Percentiles rank a stretch among this genome's conserved stretches.
Conservation (phyloP, 2,329 filamentous ascomycete species). For the Aspergillus fischeri region DNA sequence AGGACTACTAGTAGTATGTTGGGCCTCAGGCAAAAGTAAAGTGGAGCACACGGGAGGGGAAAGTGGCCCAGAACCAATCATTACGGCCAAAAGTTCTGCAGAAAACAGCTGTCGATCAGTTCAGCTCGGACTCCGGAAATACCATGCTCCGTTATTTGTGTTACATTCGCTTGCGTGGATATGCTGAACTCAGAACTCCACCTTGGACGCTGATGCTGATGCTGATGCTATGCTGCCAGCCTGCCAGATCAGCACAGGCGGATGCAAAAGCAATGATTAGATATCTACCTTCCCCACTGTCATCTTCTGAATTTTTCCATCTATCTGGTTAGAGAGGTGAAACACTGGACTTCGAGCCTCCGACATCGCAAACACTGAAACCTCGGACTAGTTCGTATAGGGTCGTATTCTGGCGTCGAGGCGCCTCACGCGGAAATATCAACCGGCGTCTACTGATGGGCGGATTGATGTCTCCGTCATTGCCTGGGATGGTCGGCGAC, state of each 20-base stretch:
- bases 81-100: background rate
- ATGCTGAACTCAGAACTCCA: background rate
- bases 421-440: background rate
- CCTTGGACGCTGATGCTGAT: background rate
- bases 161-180: background rate
- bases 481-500: background rate
- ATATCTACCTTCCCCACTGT: no score
- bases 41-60: background rate
- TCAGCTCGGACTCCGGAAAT: background rate
- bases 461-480: background rate
- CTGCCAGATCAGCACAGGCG: no score
- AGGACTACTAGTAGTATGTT: background rate
- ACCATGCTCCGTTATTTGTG: background rate
- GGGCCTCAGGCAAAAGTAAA: background rate
- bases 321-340: background rate
- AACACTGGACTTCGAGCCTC: background rate
- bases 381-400: background rate
- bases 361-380: background rate
- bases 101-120: background rate
- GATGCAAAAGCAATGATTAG: no score
- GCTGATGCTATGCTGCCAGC: no score
- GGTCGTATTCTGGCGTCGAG: background rate
- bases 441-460: background rate
- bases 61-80: background rate
- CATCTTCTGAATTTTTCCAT: no score